Conservation (phyloP, 2,329 filamentous ascomycete genomes). For the Coniochaeta prunicola region DNA sequence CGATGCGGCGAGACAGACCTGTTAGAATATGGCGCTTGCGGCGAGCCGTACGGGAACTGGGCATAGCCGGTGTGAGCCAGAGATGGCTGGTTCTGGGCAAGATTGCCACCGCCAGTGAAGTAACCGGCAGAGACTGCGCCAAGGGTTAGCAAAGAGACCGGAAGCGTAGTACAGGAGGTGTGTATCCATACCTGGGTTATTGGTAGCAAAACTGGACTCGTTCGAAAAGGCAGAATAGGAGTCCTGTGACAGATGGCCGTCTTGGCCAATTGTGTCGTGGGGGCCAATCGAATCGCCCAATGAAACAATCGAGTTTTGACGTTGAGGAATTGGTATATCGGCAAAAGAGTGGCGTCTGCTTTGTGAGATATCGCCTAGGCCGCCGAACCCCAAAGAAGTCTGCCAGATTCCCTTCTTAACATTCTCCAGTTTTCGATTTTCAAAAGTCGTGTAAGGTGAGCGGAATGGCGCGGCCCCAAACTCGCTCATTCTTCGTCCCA, state of each 20-base stretch:
- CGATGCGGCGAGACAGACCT: slow-evolving; percentile 55
- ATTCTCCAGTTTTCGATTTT: slow-evolving; percentile 57
- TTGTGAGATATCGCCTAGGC: slow-evolving; percentile 56
- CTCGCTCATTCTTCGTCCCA: slow-evolving; percentile 51
- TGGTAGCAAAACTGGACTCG: slow-evolving; percentile 21
- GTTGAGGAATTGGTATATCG: slow-evolving; percentile 56
- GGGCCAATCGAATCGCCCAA: slow-evolving; percentile 42
- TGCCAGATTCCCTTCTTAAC: slow-evolving; percentile 66
- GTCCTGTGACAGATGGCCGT: slow-evolving; percentile 35
- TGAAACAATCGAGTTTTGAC: slow-evolving; percentile 57
- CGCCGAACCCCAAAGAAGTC: slow-evolving; percentile 59
- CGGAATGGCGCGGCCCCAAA: slow-evolving; percentile 39
- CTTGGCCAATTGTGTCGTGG: slow-evolving; percentile 37
- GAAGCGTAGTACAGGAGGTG: background rate
- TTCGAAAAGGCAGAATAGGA: slow-evolving; percentile 19
- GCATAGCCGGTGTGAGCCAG: slow-evolving; percentile 29
- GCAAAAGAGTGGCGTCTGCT: slow-evolving; percentile 77
- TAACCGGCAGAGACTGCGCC: slow-evolving; percentile 22
- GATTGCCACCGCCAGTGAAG: slow-evolving; percentile 24
- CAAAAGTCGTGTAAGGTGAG: slow-evolving; percentile 38
- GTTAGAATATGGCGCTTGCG: slow-evolving; percentile 36
- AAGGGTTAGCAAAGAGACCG: background rate
- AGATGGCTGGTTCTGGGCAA: slow-evolving; percentile 25
- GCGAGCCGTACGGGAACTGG: slow-evolving; percentile 39
- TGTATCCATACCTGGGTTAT: slow-evolving; percentile 31